Conservation (phyloP, 2,329 filamentous ascomycete genomes). For the Diaporthe capsici region DNA sequence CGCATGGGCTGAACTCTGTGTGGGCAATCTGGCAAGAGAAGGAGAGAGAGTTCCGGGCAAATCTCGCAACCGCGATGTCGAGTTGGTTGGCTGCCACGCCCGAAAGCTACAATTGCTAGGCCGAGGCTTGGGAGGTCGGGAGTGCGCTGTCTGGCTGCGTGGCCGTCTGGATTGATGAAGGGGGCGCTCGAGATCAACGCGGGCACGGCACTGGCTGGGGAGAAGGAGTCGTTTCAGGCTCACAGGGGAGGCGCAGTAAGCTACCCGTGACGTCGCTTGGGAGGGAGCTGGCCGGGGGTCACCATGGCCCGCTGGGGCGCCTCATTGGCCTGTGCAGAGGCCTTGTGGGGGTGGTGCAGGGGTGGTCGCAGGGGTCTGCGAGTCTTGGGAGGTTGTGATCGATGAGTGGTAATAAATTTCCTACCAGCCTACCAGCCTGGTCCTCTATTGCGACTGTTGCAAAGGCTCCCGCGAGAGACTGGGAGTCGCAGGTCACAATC, state of each 20-base stretch:
- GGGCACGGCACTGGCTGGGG: constrained; percentile 36
- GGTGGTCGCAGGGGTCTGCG: not conserved
- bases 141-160: constrained; percentile 13
- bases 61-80: constrained; percentile 19
- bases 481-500: constrained; percentile 6
- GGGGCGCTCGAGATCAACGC: constrained; percentile 22
- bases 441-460: constrained; percentile 6
- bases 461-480: not conserved
- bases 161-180: constrained; percentile 27
- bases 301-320: constrained; percentile 4
- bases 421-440: not conserved
- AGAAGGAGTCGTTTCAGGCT: constrained; percentile 40
- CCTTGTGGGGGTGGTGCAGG: constrained; percentile 13
- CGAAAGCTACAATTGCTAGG: not conserved
- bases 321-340: constrained; percentile 30
- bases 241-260: constrained; percentile 41
- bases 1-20: constrained; percentile 1
- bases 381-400: constrained; percentile 17
- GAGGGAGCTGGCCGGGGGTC: constrained; percentile 25
- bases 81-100: constrained; percentile 20
- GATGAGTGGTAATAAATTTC: constrained; percentile 26
- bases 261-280: constrained; percentile 35
- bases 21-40: constrained; percentile 11
- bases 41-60: constrained; percentile 20
- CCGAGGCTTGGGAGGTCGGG: constrained; percentile 29